Conservation (phyloP, 805 yeast species). For the Candida wancherniae region DNA sequence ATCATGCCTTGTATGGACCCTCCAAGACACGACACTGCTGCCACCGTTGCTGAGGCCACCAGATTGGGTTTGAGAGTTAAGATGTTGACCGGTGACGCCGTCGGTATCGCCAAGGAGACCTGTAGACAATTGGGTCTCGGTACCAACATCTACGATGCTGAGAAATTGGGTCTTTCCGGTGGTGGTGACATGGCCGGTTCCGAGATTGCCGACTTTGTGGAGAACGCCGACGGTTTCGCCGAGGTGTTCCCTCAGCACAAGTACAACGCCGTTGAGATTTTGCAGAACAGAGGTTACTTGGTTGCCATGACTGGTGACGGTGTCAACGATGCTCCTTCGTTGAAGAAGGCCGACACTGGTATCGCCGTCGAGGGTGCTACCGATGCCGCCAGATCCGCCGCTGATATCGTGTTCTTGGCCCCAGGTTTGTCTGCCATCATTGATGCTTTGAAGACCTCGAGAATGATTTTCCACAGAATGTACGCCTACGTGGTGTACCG, state of each 20-base stretch:
- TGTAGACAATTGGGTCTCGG: slow-evolving; percentile 97
- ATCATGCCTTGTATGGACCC: slow-evolving; percentile 99
- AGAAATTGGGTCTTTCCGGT: slow-evolving; percentile 91
- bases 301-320: slow-evolving; percentile 99
- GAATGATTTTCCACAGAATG: slow-evolving; percentile 98
- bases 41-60: slow-evolving; percentile 89
- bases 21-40: slow-evolving; percentile 97
- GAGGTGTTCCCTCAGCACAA: slow-evolving; percentile 98
- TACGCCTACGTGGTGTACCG: slow-evolving; percentile 97
- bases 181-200: slow-evolving; percentile 95
- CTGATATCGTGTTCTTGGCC: slow-evolving; percentile 89
- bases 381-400: slow-evolving; percentile 96
- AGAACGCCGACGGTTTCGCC: slow-evolving; percentile 96
- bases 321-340: slow-evolving; percentile 97
- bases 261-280: slow-evolving; percentile 91
- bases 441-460: slow-evolving; percentile 86
- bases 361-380: slow-evolving; percentile 98
- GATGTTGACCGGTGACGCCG: slow-evolving; percentile 99
- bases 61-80: slow-evolving; percentile 88
- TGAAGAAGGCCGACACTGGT: slow-evolving; percentile 85
- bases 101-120: slow-evolving; percentile 97
- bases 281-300: slow-evolving; percentile 93
- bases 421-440: slow-evolving; percentile 94
- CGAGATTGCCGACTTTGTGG: slow-evolving; percentile 94
- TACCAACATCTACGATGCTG: slow-evolving; percentile 94